Conservation (phyloP, 139 green algal genomes). For the Coccomyxa sp. region DNA sequence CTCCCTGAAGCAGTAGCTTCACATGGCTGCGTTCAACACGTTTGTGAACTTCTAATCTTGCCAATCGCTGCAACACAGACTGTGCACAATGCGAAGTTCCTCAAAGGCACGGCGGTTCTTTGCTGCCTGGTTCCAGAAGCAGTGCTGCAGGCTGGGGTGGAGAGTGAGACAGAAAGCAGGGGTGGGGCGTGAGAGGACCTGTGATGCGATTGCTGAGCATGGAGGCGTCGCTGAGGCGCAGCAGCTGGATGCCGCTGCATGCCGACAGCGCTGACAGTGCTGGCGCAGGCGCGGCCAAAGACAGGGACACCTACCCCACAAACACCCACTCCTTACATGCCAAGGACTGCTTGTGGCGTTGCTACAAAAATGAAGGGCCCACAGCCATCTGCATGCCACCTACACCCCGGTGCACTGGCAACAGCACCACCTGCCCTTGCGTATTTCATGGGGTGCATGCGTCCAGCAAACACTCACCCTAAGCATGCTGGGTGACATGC, state of each 20-base stretch:
- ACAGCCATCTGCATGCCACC: not conserved
- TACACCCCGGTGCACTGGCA: not conserved
- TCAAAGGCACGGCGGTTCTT: no score
- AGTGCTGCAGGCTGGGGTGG: not conserved
- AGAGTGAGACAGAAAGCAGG: not conserved
- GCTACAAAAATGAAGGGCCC: not conserved
- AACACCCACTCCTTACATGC: not conserved
- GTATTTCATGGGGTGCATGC: no score
- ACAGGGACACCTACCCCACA: not conserved
- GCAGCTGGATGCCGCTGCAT: not conserved
- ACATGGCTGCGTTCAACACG: no score
- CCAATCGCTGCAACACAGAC: no score
- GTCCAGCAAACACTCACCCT: no score
- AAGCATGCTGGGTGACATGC: no score
- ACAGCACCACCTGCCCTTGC: not conserved
- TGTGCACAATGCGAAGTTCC: no score
- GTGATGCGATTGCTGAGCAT: not conserved
- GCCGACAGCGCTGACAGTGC: not conserved
- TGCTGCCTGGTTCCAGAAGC: no score
- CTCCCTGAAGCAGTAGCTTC: no score
- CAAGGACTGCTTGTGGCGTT: not conserved
- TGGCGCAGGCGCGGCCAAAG: not conserved
- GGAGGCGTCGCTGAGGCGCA: slow-evolving; percentile 1
- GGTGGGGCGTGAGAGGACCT: not conserved
- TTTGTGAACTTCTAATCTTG: no score